A percentile compares a stretch with the other conserved stretches of the same genome.
Conservation (phyloP, 805 yeast genomes). For the Candida railenensis region DNA sequence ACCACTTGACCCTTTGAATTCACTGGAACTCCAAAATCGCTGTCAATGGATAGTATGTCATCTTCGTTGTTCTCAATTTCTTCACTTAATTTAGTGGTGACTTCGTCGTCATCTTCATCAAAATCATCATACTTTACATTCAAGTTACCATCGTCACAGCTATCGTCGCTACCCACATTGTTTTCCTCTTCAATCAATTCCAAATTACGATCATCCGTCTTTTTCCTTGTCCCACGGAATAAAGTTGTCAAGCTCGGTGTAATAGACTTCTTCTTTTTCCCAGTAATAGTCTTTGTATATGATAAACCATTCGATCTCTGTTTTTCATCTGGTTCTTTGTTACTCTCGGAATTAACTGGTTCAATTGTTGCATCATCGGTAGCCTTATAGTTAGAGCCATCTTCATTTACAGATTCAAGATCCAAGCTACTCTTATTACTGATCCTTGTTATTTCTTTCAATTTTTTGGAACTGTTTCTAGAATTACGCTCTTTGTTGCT, state of each 20-base stretch:
- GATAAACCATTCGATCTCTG: constrained; percentile 4
- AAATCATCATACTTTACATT: constrained; percentile 7
- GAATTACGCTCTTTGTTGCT: neutral
- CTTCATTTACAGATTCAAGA: neutral
- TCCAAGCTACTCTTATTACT: no score
- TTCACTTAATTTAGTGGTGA: neutral
- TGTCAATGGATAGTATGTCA: constrained; percentile 25
- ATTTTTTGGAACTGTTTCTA: no score
- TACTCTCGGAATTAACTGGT: neutral
- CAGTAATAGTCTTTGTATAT: constrained; percentile 12
- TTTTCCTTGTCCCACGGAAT: neutral
- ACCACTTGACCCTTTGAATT: constrained; percentile 21
- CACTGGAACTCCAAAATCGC: constrained; percentile 31
- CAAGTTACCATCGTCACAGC: constrained; percentile 9
- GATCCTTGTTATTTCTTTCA: no score
- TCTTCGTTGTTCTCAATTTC: constrained; percentile 11
- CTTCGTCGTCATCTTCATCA: constrained; percentile 12
- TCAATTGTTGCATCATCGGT: no score
- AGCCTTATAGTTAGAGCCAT: neutral
- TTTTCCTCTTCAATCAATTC: constrained; percentile 19
- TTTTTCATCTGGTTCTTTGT: neutral
- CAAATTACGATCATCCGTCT: constrained; percentile 9
- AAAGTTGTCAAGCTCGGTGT: neutral
- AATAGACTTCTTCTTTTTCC: constrained; percentile 4
- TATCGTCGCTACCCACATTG: constrained; percentile 9